A percentile compares a stretch with the other conserved stretches of the same genome.
Conservation (phyloP, 23 red algal species). For the Pyropia haitanensis region DNA sequence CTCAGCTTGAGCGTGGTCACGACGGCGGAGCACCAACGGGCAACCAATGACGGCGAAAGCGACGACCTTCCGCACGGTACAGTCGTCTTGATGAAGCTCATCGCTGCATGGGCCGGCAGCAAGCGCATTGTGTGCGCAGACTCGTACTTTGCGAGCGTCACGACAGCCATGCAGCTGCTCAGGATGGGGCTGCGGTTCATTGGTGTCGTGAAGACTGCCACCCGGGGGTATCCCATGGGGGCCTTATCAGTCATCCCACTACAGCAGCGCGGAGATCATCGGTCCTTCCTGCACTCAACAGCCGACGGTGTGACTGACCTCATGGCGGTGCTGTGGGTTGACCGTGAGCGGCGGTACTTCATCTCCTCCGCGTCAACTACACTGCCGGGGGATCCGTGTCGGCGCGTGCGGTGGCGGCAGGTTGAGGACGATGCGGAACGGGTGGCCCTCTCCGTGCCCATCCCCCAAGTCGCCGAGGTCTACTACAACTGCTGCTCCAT, state of each 20-base stretch:
- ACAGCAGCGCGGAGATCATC: not conserved
- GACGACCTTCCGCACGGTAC: no score
- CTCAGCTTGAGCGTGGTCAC: no score
- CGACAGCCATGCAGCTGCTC: conserved; percentile 6
- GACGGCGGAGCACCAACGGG: no score
- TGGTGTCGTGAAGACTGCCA: conserved; percentile 24
- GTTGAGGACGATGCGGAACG: not conserved
- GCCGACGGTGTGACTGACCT: not conserved
- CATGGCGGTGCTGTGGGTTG: conserved; percentile 8
- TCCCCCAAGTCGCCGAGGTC: not conserved
- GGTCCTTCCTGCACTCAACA: conserved; percentile 6
- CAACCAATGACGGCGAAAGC: no score
- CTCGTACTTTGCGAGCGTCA: conserved; percentile 24
- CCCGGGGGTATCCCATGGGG: conserved; percentile 15
- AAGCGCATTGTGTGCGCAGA: conserved; percentile 11
- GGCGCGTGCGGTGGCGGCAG: not conserved
- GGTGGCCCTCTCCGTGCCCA: not conserved
- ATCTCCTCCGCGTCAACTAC: conserved; percentile 2
- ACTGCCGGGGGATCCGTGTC: not conserved
- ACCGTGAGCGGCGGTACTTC: conserved; percentile 14
- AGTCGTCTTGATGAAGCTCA: no score
- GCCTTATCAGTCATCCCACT: not conserved
- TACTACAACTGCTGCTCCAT: not conserved
- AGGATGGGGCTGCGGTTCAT: conserved; percentile 19
- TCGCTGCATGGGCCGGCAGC: conserved; percentile 4